These are phyloP conservation scores for Fusarium newnesense DNA, from an alignment of 2,329 filamentous ascomycete species.

Conservation along the genomic window DNA sequence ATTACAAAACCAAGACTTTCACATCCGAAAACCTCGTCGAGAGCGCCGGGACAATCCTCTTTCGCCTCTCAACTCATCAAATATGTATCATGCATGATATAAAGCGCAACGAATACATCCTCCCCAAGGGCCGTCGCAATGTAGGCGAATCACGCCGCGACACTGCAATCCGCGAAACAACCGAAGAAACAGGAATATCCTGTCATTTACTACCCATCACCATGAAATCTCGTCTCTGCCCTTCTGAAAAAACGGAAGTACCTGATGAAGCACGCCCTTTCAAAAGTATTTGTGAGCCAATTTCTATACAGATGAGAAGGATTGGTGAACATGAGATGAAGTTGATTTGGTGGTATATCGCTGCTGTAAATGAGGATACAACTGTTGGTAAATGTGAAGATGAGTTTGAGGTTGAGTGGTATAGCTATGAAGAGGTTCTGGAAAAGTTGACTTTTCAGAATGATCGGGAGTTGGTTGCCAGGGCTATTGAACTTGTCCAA, in stretches of 20 bases:
- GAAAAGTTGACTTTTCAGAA: background rate
- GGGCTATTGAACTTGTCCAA: background rate
- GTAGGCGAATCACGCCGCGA: background rate
- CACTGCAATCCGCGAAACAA: background rate
- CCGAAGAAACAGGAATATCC: background rate
- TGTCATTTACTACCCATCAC: background rate
- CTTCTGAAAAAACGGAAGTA: accelerated
- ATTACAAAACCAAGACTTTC: background rate
- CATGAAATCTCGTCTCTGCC: background rate
- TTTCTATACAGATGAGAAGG: background rate
- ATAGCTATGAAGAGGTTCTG: background rate
- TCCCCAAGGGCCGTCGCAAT: background rate
- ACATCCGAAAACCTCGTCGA: background rate
- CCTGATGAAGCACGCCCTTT: background rate
- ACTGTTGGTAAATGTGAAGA: background rate
- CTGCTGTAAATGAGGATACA: background rate
- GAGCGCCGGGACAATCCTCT: background rate
- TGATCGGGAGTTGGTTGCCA: background rate
- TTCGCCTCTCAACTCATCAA: background rate
- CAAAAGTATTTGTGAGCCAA: background rate
- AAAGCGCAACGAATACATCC: background rate
- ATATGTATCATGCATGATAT: background rate
- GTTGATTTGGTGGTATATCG: background rate
- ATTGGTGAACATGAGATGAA: background rate
- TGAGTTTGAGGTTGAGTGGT: background rate